Base-by-base conservation (phyloP, 2,329 filamentous ascomycete species). In the Colletotrichum eleusines region DNA sequence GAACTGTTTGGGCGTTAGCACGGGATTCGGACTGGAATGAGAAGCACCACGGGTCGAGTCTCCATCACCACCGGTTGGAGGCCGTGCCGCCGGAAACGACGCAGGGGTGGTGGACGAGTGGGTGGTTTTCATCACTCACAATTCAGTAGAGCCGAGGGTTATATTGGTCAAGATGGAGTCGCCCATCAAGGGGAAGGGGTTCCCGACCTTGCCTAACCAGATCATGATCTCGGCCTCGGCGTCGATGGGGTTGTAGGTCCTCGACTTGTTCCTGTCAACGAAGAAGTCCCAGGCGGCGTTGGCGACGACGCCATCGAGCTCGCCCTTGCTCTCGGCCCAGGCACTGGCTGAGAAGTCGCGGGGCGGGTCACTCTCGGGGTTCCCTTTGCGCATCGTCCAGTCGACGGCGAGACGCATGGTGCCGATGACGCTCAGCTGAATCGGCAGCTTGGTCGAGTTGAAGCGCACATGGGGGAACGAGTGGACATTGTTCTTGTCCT, bases 221-320 rank as follows among this genome's bases (percentile, higher is more conserved):
- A 80, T 74, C 78, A 80, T 80, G 61, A 80, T 77, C 71, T 80
- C 78, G 46, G 76, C 77, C 61, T 74, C 75, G 16, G 78, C 76
- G 38, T 73, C 73, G 31, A 75, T 76, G 48, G 78, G 77, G 60
- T 73, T 75, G 28, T 73, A 72, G 2, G 78, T 72, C 8, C 71
- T 74, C 14, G 54, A 67, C 31, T 73, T 61, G 70, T 78, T 74
- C 58, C 63, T 74, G 73, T 79, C 78, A 33, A 75, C 74, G 70
- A 80, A 80, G 46, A 80, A 73, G 69, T 80, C 78, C 71, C 78
- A 80, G 11, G 78, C 78, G 35, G 78, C 77, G 59, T 80, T 80
- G 50, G 76, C 74, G 20, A 72, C 74, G 26, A 75, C 74, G 35
- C 71, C 74, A 14, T 68, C 65, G 44, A 80, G 73, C 61, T 74